Evolutionary conservation across 345 rosid genomes (phyloP).

Genomic region (Citrus trifoliata): DNA sequence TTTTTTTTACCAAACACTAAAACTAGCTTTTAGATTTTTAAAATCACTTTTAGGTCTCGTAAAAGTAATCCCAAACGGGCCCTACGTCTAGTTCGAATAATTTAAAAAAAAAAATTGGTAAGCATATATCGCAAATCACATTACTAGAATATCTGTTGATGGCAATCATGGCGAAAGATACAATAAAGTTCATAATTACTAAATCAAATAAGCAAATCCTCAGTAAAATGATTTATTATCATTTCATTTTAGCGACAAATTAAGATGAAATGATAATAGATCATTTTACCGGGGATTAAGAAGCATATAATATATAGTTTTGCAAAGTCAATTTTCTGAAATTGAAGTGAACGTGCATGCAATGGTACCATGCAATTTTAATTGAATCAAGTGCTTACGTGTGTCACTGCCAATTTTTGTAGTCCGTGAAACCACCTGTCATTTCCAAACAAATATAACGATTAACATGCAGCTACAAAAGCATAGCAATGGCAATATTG

Average conservation of each 20-base stretch:
- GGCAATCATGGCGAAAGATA: no score
- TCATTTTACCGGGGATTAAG: not conserved
- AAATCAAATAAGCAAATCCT: not conserved
- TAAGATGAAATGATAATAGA: no score
- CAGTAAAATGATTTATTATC: not conserved
- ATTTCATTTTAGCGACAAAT: not conserved
- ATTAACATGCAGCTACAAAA: conserved; percentile 24
- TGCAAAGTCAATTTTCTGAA: not conserved
- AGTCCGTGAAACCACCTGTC: conserved; percentile 11
- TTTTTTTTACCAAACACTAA: no score
- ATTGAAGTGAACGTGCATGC: not conserved
- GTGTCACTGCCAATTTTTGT: not conserved
- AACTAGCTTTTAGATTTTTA: no score
- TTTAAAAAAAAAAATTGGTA: no score
- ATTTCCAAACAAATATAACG: conserved; percentile 27
- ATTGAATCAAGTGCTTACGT: not conserved
- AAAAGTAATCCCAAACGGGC: no score
- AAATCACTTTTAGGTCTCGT: no score
- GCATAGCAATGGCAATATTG: conserved; percentile 18
- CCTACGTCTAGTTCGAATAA: no score
- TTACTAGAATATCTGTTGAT: no score
- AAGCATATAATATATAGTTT: not conserved
- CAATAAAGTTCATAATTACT: no score
- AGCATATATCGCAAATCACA: no score
- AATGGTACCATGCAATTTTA: not conserved